A percentile compares a stretch with the other conserved stretches of the same genome.
Evolutionary conservation across 1,284 basidiomycete species (phyloP).

Genomic region (Apiotrichum siamense): DNA sequence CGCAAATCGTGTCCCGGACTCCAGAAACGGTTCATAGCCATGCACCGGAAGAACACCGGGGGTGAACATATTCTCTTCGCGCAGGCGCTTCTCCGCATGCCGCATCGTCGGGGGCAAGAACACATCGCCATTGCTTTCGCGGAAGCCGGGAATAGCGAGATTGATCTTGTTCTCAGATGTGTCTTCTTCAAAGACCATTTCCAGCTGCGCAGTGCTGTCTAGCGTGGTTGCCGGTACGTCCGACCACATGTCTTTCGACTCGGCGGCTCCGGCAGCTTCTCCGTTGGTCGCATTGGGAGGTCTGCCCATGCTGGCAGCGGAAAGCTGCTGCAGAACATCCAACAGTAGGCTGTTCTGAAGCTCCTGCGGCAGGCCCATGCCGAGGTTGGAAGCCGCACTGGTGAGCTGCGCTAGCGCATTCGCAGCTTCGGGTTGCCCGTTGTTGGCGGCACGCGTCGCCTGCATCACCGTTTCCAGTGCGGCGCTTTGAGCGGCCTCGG

Average conservation of each 20-base stretch:
- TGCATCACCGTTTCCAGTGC: constrained; percentile 42
- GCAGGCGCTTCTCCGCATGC: constrained; percentile 56
- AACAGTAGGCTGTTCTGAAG: constrained; percentile 37
- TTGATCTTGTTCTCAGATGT: constrained; percentile 77
- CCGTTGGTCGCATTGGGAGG: constrained; percentile 2
- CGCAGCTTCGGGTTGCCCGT: constrained; percentile 36
- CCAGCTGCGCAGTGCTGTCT: constrained; percentile 28
- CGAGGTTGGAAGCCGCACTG: constrained; percentile 21
- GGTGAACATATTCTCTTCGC: constrained; percentile 25
- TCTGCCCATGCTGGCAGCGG: constrained; percentile 32
- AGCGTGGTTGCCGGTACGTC: constrained; percentile 24
- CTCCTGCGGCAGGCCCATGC: constrained; percentile 31
- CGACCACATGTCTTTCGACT: constrained; percentile 34
- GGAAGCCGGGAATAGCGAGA: constrained; percentile 82
- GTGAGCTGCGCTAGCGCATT: constrained; percentile 38
- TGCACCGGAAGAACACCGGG: constrained; percentile 23
- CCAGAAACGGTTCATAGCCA: constrained; percentile 40
- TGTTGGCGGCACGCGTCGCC: constrained; percentile 37
- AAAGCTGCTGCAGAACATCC: constrained; percentile 42
- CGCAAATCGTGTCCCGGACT: constrained; percentile 34
- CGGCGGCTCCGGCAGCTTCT: constrained; percentile 4
- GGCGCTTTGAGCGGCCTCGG: constrained; percentile 32
- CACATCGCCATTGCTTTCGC: constrained; percentile 75
- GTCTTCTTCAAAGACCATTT: constrained; percentile 77
- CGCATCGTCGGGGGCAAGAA: constrained; percentile 90